Base-by-base conservation (phyloP, 2,329 filamentous ascomycete species). In the Colletotrichum musae region DNA sequence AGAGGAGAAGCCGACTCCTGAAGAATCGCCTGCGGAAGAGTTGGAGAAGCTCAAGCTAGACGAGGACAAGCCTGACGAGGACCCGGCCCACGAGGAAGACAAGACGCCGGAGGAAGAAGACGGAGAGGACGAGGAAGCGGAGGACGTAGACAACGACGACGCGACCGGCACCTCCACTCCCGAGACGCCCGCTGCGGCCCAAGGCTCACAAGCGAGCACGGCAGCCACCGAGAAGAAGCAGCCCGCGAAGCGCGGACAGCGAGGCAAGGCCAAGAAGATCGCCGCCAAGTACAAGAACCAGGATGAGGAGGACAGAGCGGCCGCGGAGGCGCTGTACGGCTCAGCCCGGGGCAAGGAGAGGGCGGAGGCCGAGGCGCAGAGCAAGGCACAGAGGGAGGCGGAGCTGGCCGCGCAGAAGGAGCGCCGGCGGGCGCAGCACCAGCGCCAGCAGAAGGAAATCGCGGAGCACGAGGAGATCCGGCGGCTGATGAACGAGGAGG, bases 231-330 rank as follows among this genome's bases (percentile, higher is more conserved):
- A 68, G 77, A 86, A 84, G 79, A 88, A 85, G 76, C 79, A 72
- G 15, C 85, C 79, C 66, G 75, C 80, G 39, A 92, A 90, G 77
- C 91, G 95, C 66, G 94, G 94, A 36, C 94, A 97, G 79, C 90
- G 89, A 67, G 88, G 87, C 69, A 97, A 97, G 78, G 91, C 91
- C 51, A 97, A 97, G 84, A 97, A 96, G 79, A 91, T 94, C 2
- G 94, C 94, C 4, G 85, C 89, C 68, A 98, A 97, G 79, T 99
- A 99, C 82, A 95, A 93, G 53, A 85, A 97, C 74, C 96, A 98
- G 84, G 95, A 98, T 74, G 94, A 97, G 64, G 95, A 97, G 80
- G 96, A 99, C 76, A 93, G 94, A 13, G 89, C 88, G 6, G 88
- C 95, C 0, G 94, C 94, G 39, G 92, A 98, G 80, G 87, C 91